Evolutionary conservation across 306 rosid genomes (phyloP).

Genomic region (Medicago arabica): DNA sequence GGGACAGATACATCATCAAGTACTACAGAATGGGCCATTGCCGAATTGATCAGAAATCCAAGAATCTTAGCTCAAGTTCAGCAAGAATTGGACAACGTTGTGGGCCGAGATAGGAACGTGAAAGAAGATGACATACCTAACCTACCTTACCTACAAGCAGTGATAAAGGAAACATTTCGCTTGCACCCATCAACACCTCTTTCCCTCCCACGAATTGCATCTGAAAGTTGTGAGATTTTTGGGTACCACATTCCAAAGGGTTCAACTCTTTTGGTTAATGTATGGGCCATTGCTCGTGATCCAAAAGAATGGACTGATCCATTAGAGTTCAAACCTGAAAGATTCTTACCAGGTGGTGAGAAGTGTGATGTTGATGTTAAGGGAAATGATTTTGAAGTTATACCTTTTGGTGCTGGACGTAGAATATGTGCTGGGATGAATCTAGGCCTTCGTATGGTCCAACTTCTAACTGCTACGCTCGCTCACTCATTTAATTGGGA

Average conservation of each 20-base stretch:
- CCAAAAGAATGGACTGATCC: constrained; percentile 70
- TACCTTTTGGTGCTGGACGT: constrained; percentile 89
- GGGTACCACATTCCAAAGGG: constrained; percentile 80
- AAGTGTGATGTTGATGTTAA: constrained; percentile 62
- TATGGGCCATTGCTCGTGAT: constrained; percentile 87
- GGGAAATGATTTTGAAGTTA: constrained; percentile 79
- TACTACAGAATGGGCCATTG: constrained; percentile 79
- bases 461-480: constrained; percentile 61
- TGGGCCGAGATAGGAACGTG: constrained; percentile 63
- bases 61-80: constrained; percentile 57
- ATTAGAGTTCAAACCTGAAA: constrained; percentile 67
- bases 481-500: constrained; percentile 72
- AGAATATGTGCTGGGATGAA: constrained; percentile 81
- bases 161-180: constrained; percentile 79
- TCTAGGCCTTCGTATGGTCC: constrained; percentile 79
- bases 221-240: constrained; percentile 61
- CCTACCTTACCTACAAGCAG: constrained; percentile 73
- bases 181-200: constrained; percentile 93
- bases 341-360: constrained; percentile 72
- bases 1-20: constrained; percentile 90
- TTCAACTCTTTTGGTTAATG: constrained; percentile 71
- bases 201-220: constrained; percentile 70
- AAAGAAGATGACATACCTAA: constrained; percentile 61
- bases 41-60: constrained; percentile 70
- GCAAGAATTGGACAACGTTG: constrained; percentile 63